These are phyloP conservation scores for Acanthamoeba castellanii DNA, from an alignment of 208 protist species.

Conservation along the genomic window DNA sequence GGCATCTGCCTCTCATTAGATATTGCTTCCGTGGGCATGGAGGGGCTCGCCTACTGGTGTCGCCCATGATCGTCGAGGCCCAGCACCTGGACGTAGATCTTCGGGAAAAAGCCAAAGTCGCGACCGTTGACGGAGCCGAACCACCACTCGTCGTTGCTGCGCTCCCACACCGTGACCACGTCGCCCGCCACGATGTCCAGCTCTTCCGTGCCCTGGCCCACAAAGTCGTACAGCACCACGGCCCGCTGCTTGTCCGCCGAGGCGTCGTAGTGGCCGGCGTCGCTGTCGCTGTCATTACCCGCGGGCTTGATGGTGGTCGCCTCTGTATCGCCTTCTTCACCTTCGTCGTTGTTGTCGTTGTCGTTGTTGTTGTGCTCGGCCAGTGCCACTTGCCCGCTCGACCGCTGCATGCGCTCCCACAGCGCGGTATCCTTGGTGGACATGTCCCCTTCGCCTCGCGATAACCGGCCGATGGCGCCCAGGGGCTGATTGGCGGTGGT, in stretches of 20 bases:
- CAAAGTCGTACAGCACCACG: conserved; percentile 60
- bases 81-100: conserved; percentile 10
- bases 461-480: neutral
- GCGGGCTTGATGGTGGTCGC: neutral
- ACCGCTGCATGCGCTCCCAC: neutral
- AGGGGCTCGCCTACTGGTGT: too few relatives aligned
- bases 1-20: too few relatives aligned
- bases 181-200: conserved; percentile 53
- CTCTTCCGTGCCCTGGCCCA: conserved; percentile 20
- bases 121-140: conserved; percentile 52
- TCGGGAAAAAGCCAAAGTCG: conserved; percentile 63
- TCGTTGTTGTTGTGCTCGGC: neutral
- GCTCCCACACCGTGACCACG: conserved; percentile 56
- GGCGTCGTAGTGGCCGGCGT: neutral
- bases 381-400: neutral
- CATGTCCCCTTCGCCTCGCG: conserved; percentile 6
- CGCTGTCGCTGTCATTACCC: neutral
- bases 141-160: conserved; percentile 68
- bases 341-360: neutral
- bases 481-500: neutral
- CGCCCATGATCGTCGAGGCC: neutral
- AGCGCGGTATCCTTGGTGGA: neutral
- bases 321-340: neutral
- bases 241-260: neutral
- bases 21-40: too few relatives aligned